phyloP scores from a whole-genome alignment of 441 rosid species.

The Euphorbia celastroides region DNA sequence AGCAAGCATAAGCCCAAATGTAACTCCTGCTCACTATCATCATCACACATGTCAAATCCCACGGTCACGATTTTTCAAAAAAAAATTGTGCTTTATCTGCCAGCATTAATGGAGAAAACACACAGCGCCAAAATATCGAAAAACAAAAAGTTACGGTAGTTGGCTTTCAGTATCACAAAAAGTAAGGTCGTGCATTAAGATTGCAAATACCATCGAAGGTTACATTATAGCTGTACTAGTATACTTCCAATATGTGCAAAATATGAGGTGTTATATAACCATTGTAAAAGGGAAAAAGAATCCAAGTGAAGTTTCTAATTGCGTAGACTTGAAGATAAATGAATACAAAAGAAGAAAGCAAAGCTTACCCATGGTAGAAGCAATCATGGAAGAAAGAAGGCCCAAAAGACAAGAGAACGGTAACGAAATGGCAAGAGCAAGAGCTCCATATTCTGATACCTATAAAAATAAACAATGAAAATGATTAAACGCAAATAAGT shows the following conservation, averaged over 20 bases:
- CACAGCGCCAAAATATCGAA: not conserved
- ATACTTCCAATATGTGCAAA: not conserved
- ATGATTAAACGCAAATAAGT: not conserved
- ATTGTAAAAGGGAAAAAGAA: not conserved
- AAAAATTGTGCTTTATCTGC: constrained; percentile 14
- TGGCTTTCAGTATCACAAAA: not conserved
- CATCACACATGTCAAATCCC: constrained; percentile 17
- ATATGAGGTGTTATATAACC: no score
- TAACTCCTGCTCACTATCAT: constrained; percentile 48
- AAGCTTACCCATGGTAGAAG: constrained; percentile 88
- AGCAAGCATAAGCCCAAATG: constrained; percentile 60
- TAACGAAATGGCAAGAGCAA: constrained; percentile 86
- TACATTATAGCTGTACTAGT: not conserved
- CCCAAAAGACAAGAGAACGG: constrained; percentile 94
- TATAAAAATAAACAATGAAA: not conserved
- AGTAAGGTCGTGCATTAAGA: not conserved
- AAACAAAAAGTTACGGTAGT: no score
- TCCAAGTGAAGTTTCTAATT: not conserved
- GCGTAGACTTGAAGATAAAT: not conserved
- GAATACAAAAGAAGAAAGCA: not conserved
- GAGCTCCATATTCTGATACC: constrained; percentile 17
- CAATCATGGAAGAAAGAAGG: constrained; percentile 83
- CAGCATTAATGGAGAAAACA: constrained; percentile 12
- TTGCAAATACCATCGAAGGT: not conserved
- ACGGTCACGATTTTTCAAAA: constrained; percentile 18